Base-by-base conservation (phyloP, 2,329 filamentous ascomycete species). In the Furcasterigmium furcatum region DNA sequence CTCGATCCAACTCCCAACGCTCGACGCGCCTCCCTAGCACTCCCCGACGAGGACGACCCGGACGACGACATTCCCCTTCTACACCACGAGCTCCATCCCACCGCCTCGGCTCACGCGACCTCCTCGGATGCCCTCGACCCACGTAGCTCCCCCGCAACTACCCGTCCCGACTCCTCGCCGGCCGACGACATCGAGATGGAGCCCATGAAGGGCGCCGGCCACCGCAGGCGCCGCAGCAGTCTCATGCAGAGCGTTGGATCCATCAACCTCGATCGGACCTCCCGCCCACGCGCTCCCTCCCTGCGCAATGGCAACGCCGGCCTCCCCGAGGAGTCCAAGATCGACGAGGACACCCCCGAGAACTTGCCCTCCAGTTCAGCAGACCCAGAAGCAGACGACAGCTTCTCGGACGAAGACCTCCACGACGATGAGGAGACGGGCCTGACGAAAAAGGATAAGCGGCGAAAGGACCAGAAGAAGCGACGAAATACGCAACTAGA, bases 381-480 rank as follows among this genome's bases (percentile, higher is more conserved):
- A 38, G 61, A 64, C 12, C 24, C 24, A 12, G 57, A 59, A 4
- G 63, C 70, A 52, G 72, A 75, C 44, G 80, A 83, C 54, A 72
- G 80, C 56, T 76, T 81, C 44, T 84, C 83, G 22, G 86, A 89
- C 54, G 85, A 90, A 52, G 87, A 87, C 39, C 64, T 88, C 22
- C 82, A 88, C 49, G 88, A 92, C 56, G 91, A 96, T 60, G 91
- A 95, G 68, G 91, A 96, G 74, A 88, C 88, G 3, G 91, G 91
- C 1, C 72, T 96, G 55, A 95, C 89, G 30, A 77, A 79, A 49
- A 79, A 82, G 58, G 87, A 92, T 57, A 80, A 82, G 62, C 77
- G 79, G 53, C 81, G 84, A 60, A 83, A 84, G 56, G 80, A 82
- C 59, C 77, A 76, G 57, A 80, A 81, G 67, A 82, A 82, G 66